Conservation (phyloP, 176 grass and related monocot genomes). For the Tillandsia leiboldiana region DNA sequence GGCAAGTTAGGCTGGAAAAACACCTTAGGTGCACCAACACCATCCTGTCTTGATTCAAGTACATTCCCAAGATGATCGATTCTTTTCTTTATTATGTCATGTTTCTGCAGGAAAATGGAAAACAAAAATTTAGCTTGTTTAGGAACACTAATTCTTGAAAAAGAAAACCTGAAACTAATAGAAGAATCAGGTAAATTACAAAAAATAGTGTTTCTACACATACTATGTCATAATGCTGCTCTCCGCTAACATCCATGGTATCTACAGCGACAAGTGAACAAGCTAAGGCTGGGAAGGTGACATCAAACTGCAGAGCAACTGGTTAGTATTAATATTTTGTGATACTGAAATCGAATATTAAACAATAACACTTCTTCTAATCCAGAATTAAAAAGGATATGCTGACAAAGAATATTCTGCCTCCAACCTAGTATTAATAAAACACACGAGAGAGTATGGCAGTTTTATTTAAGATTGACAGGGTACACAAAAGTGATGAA, state of each 20-base stretch:
- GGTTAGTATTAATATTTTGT: constrained; percentile 7
- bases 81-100: constrained; percentile 98
- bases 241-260: constrained; percentile 97
- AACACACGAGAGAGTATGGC: not conserved
- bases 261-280: constrained; percentile 96
- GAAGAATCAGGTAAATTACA: constrained; percentile 18
- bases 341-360: not conserved
- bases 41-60: constrained; percentile 86
- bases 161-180: constrained; percentile 4
- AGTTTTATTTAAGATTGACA: not conserved
- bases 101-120: constrained; percentile 47
- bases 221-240: constrained; percentile 99
- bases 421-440: not conserved
- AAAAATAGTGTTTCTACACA: constrained; percentile 17
- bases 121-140: constrained; percentile 11
- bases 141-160: constrained; percentile 12
- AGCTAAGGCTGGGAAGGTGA: constrained; percentile 79
- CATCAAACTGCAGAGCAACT: constrained; percentile 84
- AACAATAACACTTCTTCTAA: not conserved
- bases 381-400: not conserved
- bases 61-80: constrained; percentile 65
- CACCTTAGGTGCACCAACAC: constrained; percentile 86
- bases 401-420: not conserved
- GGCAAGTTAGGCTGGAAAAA: constrained; percentile 1
- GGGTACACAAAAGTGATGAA: not conserved